Conservation (phyloP, 1,139 yeast species). For the Sugiyamaella grinbergsii region DNA sequence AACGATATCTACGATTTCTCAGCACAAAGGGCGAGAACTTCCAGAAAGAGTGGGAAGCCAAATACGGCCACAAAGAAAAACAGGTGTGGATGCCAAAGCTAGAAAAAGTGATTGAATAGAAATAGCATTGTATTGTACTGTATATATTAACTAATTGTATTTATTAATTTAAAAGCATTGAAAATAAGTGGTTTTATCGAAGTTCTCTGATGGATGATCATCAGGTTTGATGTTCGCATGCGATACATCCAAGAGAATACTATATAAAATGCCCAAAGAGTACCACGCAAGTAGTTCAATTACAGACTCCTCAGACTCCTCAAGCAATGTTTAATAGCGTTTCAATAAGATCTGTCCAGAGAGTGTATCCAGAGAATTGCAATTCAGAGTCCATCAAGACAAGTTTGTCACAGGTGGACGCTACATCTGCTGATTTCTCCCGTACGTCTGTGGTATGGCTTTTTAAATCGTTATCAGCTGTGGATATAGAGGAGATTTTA, state of each 20-base stretch:
- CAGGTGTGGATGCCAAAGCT: conserved; percentile 31
- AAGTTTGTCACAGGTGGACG: not conserved
- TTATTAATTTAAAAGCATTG: not conserved
- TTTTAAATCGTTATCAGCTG: not conserved
- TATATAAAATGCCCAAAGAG: too few relatives aligned
- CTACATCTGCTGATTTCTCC: not conserved
- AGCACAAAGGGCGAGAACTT: conserved; percentile 31
- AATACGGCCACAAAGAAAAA: conserved; percentile 25
- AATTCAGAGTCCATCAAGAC: not conserved
- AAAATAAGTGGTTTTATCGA: not conserved
- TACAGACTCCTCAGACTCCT: too few relatives aligned
- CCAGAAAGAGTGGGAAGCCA: conserved; percentile 21
- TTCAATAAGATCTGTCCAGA: not conserved
- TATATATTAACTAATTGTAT: conserved; percentile 1
- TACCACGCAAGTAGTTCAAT: too few relatives aligned
- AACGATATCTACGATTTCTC: conserved; percentile 33
- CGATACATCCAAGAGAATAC: too few relatives aligned
- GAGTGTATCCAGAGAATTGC: not conserved
- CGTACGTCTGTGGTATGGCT: not conserved
- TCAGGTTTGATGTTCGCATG: too few relatives aligned
- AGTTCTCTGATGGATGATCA: too few relatives aligned
- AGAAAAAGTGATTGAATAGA: not conserved
- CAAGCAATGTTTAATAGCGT: too few relatives aligned
- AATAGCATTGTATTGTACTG: not conserved
- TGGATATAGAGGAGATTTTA: not conserved